Base-by-base conservation (phyloP, 75 land plant species). In the Pinus taeda region DNA sequence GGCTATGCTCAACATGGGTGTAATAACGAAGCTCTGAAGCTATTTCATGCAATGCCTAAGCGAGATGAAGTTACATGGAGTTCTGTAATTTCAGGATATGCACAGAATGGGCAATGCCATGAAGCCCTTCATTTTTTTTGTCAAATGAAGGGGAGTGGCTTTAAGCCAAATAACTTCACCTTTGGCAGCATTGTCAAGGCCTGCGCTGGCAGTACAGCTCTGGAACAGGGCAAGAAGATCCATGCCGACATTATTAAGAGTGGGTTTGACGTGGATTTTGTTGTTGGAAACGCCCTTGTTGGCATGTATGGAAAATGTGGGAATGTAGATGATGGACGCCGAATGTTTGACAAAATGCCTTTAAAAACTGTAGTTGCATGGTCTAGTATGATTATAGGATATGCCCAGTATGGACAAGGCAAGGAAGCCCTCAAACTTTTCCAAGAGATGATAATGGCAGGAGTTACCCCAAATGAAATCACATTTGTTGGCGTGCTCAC, bases 41-140 rank as follows among this genome's bases (percentile, higher is more conserved):
- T 85, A 20, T 90, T 85, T 74, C 81, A 87, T 42, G 72, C 62
- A 65, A 81, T 80, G 61, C 26, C 66, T 57, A 76, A 74, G 36
- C 72, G 75, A 59, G 86, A 84, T 84, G 77, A 85, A 2, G 88
- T 88, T 79, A 57, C 83, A 66, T 87, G 83, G 84, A 64, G 76
- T 77, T 15, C 65, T 60, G 30, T 58, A 57, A 76, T 82, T 81
- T 80, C 79, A 59, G 82, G 82, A 75, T 74, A 71, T 78, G 87
- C 72, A 21, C 85, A 80, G 71, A 70, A 59, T 45, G 74, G 74
- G 14, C 56, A 30, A 21, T 53, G 15, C 42, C 29, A 58, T 6
- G 74, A 71, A 61, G 74, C 83, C 7, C 64, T 85, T 13, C 65
- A 65, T 0, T 57, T 87, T 22, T 83, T 80, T 37, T 14, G 65